Evolutionary conservation across 768 basidiomycete species (phyloP).

Genomic region (Lentinula edodes): DNA sequence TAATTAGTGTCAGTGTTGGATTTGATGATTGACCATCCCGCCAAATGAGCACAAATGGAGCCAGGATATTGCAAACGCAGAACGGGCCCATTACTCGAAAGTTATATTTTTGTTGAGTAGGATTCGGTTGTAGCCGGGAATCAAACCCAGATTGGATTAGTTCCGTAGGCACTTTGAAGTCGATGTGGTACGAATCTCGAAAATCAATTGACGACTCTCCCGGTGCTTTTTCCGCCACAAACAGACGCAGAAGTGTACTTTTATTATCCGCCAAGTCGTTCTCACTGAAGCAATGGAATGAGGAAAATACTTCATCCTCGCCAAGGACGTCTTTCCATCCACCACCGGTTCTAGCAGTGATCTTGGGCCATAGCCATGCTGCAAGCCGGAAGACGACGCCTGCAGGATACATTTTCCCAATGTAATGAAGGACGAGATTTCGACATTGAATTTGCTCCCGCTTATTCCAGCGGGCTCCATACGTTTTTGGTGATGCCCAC

Average conservation of each 20-base stretch:
- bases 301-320: background rate
- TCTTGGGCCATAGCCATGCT: background rate
- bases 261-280: background rate
- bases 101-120: background rate
- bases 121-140: background rate
- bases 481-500: conserved; percentile 1
- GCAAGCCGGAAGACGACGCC: background rate
- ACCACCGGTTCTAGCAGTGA: background rate
- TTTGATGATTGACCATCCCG: background rate
- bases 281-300: background rate
- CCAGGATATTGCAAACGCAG: background rate
- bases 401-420: background rate
- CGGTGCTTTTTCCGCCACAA: background rate
- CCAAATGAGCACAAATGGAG: conserved; percentile 1
- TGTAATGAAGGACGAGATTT: background rate
- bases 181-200: background rate
- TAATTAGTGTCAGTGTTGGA: background rate
- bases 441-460: background rate
- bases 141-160: background rate
- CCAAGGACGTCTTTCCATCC: background rate
- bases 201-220: background rate
- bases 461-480: background rate
- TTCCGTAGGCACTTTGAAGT: conserved; percentile 3
- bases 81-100: background rate
- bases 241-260: background rate